Conservation (phyloP, 2,329 filamentous ascomycete genomes). For the Parasarocladium wereldwijsianum region DNA sequence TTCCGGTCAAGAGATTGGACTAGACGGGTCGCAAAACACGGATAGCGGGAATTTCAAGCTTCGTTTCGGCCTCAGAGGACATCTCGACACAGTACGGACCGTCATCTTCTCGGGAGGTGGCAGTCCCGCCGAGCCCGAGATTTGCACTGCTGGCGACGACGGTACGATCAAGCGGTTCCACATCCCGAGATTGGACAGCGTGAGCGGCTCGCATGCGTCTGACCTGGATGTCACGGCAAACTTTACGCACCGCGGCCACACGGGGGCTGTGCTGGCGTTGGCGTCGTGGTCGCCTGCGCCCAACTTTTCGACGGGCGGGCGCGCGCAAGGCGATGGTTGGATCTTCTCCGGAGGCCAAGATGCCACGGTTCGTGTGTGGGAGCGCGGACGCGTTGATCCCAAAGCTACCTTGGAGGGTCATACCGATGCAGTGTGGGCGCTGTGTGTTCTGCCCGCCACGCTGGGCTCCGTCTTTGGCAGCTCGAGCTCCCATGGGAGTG, state of each 20-base stretch:
- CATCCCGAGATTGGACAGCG: constrained; percentile 63
- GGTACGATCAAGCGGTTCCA: constrained; percentile 95
- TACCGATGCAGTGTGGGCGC: constrained; percentile 88
- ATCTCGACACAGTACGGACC: constrained; percentile 83
- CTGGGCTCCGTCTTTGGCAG: constrained; percentile 69
- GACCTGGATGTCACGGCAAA: constrained; percentile 87
- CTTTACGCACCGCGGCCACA: constrained; percentile 89
- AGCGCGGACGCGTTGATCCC: constrained; percentile 82
- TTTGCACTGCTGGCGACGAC: constrained; percentile 91
- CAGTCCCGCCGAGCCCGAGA: constrained; percentile 88
- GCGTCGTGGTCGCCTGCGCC: constrained; percentile 77
- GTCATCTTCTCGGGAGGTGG: constrained; percentile 96
- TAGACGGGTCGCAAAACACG: constrained; percentile 38
- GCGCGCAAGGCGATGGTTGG: constrained; percentile 87
- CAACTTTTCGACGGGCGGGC: constrained; percentile 78
- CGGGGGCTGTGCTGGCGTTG: constrained; percentile 76
- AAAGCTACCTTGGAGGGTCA: constrained; percentile 91
- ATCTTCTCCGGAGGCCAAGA: constrained; percentile 97
- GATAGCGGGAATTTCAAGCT: constrained; percentile 80
- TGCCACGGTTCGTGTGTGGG: constrained; percentile 86
- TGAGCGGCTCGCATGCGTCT: constrained; percentile 38
- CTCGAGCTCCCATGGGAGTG: constrained; percentile 57
- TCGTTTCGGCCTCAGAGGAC: constrained; percentile 78
- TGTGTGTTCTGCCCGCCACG: constrained; percentile 81
- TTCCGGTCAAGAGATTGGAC: constrained; percentile 47